Evolutionary conservation across 2,329 filamentous ascomycete genomes (phyloP).

Genomic region (Fusarium lyarnte): DNA sequence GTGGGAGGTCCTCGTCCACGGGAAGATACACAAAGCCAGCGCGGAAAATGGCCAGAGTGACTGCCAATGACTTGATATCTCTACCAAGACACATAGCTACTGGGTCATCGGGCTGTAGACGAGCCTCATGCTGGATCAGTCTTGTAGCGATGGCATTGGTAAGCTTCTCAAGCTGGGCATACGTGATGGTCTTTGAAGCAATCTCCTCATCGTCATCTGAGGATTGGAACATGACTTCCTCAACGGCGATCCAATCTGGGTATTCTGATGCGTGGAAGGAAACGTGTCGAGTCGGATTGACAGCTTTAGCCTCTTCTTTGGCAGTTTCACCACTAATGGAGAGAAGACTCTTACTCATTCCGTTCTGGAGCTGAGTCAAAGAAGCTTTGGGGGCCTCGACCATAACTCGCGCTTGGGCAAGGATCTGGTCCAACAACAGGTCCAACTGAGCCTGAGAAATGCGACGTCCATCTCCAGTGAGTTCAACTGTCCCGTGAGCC

Average conservation of each 20-base stretch:
- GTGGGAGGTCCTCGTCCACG: neutral
- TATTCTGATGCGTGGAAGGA: neutral
- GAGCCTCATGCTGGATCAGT: neutral
- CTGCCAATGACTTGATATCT: slow-evolving; percentile 12
- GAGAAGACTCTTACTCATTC: neutral
- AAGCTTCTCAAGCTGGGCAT: neutral
- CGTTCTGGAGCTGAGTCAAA: neutral
- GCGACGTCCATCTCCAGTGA: slow-evolving; percentile 18
- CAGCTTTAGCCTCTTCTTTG: fast-evolving
- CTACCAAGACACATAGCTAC: slow-evolving; percentile 11
- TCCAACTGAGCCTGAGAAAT: slow-evolving; percentile 16
- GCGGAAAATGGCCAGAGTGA: slow-evolving; percentile 19
- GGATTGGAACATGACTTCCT: slow-evolving; percentile 4
- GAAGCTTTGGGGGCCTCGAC: neutral
- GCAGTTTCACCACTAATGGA: neutral
- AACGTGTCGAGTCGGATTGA: neutral
- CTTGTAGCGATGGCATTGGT: neutral
- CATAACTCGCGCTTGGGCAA: slow-evolving; percentile 7
- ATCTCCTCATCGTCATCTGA: neutral
- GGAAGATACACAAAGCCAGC: slow-evolving; percentile 10
- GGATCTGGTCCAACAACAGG: slow-evolving; percentile 8
- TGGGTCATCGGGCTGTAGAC: neutral
- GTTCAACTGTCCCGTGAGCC: neutral
- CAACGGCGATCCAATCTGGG: slow-evolving; percentile 16
- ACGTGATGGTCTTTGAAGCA: neutral